Evolutionary conservation across 225 moss, liverwort and hornwort species (phyloP).

Genomic region (Pseudoscleropodium purum): DNA sequence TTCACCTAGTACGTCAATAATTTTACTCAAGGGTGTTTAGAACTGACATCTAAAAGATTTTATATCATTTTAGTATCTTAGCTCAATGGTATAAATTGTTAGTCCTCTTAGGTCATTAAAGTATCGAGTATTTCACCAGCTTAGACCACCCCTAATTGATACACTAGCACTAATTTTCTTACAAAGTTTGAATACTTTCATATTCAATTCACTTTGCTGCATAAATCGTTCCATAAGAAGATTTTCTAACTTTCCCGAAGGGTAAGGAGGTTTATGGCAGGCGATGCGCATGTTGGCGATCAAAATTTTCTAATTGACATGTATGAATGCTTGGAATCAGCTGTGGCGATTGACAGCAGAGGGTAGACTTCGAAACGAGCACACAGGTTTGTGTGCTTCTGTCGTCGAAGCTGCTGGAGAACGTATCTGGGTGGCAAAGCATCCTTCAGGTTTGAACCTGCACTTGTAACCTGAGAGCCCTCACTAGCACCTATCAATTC

Average conservation of each 20-base stretch:
- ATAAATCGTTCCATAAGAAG: not conserved
- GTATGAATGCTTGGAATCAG: constrained; percentile 12
- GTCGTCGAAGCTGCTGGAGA: constrained; percentile 14
- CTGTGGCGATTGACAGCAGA: constrained; percentile 34
- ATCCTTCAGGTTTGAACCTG: constrained; percentile 26
- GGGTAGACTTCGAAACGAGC: constrained; percentile 30
- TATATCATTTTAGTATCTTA: not conserved
- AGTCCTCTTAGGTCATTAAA: not conserved
- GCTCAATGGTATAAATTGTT: too few species aligned
- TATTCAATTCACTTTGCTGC: not conserved
- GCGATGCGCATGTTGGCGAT: not conserved
- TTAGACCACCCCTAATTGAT: not conserved
- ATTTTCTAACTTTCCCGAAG: not conserved
- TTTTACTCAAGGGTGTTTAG: not conserved
- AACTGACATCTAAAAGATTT: not conserved
- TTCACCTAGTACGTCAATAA: not conserved
- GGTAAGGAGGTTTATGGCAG: not conserved
- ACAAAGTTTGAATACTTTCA: not conserved
- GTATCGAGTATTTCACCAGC: not conserved
- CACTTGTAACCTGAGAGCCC: not conserved
- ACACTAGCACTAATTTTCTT: not conserved
- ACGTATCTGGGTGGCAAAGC: constrained; percentile 43
- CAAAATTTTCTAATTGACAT: not conserved
- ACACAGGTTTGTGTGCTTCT: constrained; percentile 27
- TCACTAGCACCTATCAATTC: not conserved